Percentiles rank a stretch among this genome's conserved stretches.
Evolutionary conservation across 2,329 filamentous ascomycete genomes (phyloP).

Genomic region (Polytolypa hystricis): DNA sequence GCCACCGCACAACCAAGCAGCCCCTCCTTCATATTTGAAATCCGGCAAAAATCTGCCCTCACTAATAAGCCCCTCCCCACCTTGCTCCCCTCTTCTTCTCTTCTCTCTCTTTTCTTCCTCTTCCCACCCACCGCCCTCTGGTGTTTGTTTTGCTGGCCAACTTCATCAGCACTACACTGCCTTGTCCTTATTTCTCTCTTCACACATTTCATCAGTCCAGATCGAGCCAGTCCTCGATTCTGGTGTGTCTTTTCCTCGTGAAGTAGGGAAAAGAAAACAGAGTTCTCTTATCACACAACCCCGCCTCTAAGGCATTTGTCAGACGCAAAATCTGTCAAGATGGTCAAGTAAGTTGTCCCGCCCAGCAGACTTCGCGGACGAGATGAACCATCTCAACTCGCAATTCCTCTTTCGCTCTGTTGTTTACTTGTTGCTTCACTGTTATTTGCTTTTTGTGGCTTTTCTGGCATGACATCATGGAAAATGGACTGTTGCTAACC

Average conservation of each 20-base stretch:
- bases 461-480: slow-evolving; percentile 15
- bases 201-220: slow-evolving; percentile 24
- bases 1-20: slow-evolving; percentile 12
- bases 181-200: slow-evolving; percentile 20
- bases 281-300: slow-evolving; percentile 21
- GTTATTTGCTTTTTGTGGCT: slow-evolving; percentile 10
- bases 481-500: slow-evolving; percentile 19
- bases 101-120: slow-evolving; percentile 15
- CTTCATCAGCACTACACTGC: slow-evolving; percentile 14
- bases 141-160: neutral
- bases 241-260: slow-evolving; percentile 28
- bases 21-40: slow-evolving; percentile 18
- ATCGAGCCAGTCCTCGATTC: slow-evolving; percentile 35
- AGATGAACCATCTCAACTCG: too few relatives aligned
- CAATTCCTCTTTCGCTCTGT: neutral
- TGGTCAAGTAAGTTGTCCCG: slow-evolving; percentile 85
- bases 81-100: slow-evolving; percentile 17
- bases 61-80: slow-evolving; percentile 9
- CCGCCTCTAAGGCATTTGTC: slow-evolving; percentile 30
- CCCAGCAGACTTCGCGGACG: neutral
- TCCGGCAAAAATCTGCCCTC: slow-evolving; percentile 19
- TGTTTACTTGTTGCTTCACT: slow-evolving; percentile 3
- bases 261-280: slow-evolving; percentile 11
- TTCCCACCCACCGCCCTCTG: slow-evolving; percentile 15
- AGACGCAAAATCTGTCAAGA: slow-evolving; percentile 63